These are phyloP conservation scores for Trametes polyzona DNA, from an alignment of 1,284 basidiomycete genomes.

Conservation along the genomic window DNA sequence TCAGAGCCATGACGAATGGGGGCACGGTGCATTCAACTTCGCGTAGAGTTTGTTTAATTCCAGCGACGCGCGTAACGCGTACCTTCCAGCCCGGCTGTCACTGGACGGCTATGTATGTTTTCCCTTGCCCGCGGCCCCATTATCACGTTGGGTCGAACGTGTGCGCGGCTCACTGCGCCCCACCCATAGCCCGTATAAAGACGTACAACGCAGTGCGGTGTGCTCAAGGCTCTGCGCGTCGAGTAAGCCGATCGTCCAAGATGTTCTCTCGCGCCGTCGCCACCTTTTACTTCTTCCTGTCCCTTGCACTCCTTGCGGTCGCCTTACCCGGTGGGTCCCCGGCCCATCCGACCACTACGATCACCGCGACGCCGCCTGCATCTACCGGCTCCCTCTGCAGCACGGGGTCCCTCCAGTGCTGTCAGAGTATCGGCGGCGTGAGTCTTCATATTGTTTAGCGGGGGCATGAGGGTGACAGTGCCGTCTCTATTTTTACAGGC, in stretches of 20 bases:
- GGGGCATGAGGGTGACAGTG: neutral
- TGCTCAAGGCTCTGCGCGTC: neutral
- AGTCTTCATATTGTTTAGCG: neutral
- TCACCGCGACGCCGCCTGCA: conserved; percentile 20
- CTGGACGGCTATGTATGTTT: neutral
- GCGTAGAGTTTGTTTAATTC: no score
- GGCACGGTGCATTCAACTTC: neutral
- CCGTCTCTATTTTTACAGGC: conserved; percentile 8
- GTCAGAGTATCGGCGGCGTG: conserved; percentile 20
- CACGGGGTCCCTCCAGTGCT: conserved; percentile 26
- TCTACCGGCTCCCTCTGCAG: conserved; percentile 20
- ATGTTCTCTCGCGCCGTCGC: conserved; percentile 25
- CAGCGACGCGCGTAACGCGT: no score
- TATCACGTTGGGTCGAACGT: neutral
- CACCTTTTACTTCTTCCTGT: conserved; percentile 19
- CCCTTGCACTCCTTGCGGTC: conserved; percentile 28
- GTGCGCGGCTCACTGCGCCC: neutral
- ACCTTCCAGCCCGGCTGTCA: no score
- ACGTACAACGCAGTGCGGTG: neutral
- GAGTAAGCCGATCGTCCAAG: neutral
- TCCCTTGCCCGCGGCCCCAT: neutral
- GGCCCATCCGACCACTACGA: conserved; percentile 6
- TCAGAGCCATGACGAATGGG: neutral
- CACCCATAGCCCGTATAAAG: neutral
- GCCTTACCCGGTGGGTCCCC: conserved; percentile 25